phyloP scores from a whole-genome alignment of 2,329 filamentous ascomycete species.

The Talaromyces albobiverticillius region DNA sequence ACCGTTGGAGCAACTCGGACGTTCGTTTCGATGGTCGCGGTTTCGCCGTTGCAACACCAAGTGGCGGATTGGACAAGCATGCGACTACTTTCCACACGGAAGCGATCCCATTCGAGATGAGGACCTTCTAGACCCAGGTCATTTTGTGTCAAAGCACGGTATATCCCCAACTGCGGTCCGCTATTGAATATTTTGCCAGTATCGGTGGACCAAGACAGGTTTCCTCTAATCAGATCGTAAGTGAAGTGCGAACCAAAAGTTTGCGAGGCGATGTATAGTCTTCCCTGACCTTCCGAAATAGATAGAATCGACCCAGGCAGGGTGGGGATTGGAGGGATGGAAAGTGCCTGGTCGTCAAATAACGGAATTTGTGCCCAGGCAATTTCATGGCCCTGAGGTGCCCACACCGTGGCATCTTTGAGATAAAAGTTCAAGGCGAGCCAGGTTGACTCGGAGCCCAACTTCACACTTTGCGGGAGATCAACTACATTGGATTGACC shows the following conservation, averaged over 20 bases:
- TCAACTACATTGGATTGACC: conserved; percentile 2
- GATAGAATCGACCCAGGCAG: neutral
- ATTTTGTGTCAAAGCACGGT: conserved; percentile 40
- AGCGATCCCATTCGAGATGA: conserved; percentile 24
- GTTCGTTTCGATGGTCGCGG: conserved; percentile 16
- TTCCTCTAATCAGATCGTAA: conserved; percentile 33
- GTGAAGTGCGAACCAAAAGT: conserved; percentile 15
- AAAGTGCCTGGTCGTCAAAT: neutral
- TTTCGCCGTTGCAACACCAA: neutral
- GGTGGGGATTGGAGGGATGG: neutral
- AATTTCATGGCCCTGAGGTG: conserved; percentile 52
- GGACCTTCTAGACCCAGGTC: conserved; percentile 32
- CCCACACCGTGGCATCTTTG: conserved; percentile 49
- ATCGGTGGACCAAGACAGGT: conserved; percentile 20
- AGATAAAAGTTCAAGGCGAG: conserved; percentile 48
- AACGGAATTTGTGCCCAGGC: conserved; percentile 49
- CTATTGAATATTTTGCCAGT: conserved; percentile 34
- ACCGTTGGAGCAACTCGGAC: conserved; percentile 22
- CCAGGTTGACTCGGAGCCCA: conserved; percentile 41
- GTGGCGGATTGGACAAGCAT: conserved; percentile 11
- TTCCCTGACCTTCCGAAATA: neutral
- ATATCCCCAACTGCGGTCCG: conserved; percentile 46
- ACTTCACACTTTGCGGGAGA: neutral
- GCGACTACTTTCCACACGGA: conserved; percentile 13
- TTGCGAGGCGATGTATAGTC: conserved; percentile 9